Percentiles rank a stretch among this genome's conserved stretches.
Conservation (phyloP, 176 grass and related monocot species). For the Ananas comosus region DNA sequence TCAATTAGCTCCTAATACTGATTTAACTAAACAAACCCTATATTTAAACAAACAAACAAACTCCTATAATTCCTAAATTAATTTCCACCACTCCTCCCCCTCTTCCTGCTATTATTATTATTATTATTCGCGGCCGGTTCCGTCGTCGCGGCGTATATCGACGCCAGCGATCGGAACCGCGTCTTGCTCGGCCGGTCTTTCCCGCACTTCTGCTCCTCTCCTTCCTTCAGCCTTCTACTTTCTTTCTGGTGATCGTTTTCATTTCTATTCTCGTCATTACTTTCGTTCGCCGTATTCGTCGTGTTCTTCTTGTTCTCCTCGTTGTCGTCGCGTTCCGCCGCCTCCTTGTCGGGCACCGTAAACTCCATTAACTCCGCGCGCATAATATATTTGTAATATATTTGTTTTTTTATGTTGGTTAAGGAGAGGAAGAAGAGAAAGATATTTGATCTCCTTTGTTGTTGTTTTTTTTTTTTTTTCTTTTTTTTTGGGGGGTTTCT, state of each 20-base stretch:
- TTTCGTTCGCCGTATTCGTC: constrained; percentile 1
- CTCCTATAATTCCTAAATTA: constrained; percentile 3
- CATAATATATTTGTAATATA: not conserved
- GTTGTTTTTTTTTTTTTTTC: not conserved
- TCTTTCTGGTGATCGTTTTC: not conserved
- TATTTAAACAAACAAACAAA: not conserved
- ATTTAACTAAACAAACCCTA: too few species aligned
- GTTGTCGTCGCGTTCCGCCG: constrained; percentile 25
- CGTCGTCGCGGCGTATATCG: constrained; percentile 21
- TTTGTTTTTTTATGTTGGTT: not conserved
- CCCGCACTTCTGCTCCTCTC: constrained; percentile 2
- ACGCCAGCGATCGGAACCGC: constrained; percentile 34
- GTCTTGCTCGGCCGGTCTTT: constrained; percentile 1
- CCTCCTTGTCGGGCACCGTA: constrained; percentile 36
- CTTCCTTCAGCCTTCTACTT: constrained; percentile 4
- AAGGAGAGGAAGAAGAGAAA: not conserved
- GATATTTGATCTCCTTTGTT: not conserved
- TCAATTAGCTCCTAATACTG: too few species aligned
- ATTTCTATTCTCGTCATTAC: not conserved
- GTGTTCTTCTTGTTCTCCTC: constrained; percentile 19
- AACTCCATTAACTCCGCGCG: not conserved
- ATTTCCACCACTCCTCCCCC: not conserved
- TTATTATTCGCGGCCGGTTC: not conserved
- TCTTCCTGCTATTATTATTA: not conserved
- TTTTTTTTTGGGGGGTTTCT: not conserved